A percentile compares a stretch with the other conserved stretches of the same genome.
These are phyloP conservation scores for Ceratocystis alfenasii DNA, from an alignment of 2,329 filamentous ascomycete species.

Conservation along the genomic window DNA sequence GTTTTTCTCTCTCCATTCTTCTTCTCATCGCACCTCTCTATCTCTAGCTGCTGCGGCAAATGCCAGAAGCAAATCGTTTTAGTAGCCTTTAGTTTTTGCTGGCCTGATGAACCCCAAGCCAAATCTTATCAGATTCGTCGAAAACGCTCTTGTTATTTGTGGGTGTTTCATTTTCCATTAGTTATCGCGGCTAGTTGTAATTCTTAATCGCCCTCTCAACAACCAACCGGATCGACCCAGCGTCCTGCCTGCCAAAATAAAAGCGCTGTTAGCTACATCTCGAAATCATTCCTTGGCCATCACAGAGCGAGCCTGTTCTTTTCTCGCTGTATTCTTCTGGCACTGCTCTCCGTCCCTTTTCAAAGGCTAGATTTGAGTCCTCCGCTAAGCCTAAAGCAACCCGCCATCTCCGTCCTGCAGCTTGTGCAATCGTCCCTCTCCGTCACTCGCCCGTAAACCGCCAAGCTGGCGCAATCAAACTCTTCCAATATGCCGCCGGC, in stretches of 20 bases:
- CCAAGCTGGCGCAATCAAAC: slow-evolving; percentile 16
- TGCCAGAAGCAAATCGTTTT: too few relatives aligned
- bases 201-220: background rate
- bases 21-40: background rate
- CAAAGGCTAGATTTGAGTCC: background rate
- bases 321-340: background rate
- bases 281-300: background rate
- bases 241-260: background rate
- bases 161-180: background rate
- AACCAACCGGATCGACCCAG: background rate
- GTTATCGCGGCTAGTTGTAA: background rate
- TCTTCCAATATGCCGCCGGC: slow-evolving; percentile 16
- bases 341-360: background rate
- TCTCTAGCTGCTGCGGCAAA: background rate
- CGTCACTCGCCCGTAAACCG: background rate
- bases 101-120: background rate
- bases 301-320: background rate
- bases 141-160: background rate
- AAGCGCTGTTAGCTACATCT: background rate
- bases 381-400: background rate
- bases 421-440: background rate
- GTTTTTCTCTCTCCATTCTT: background rate
- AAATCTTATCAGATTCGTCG: slow-evolving; percentile 3
- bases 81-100: too few relatives aligned
- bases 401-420: background rate